These are phyloP conservation scores for apple (Malus domestica) DNA, from an alignment of 306 rosid species.

Conservation along the genomic window ASM211411v1 NC_041802.1:29614501-29615000, in stretches of 20 bases:
- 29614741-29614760: too few relatives aligned
- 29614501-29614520: not conserved
- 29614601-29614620: not conserved
- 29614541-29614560: not conserved
- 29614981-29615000: not conserved
- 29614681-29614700: not conserved
- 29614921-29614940: too few relatives aligned
- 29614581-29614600: not conserved
- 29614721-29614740: fast-evolving
- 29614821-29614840: too few relatives aligned
- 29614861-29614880: too few relatives aligned
- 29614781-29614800: too few relatives aligned
- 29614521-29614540: not conserved
- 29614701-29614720: not conserved
- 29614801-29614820: fast-evolving
- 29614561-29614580: not conserved
- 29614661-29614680: not conserved
- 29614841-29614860: fast-evolving
- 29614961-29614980: too few relatives aligned
- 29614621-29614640: slow-evolving; percentile 3
- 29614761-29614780: fast-evolving
- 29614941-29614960: not conserved
- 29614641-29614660: not conserved
- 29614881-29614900: too few relatives aligned
- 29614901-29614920: too few relatives aligned